These are phyloP conservation scores for Berberis vulgaris DNA, from an alignment of 164 flowering plant species.

Conservation along the genomic window DNA sequence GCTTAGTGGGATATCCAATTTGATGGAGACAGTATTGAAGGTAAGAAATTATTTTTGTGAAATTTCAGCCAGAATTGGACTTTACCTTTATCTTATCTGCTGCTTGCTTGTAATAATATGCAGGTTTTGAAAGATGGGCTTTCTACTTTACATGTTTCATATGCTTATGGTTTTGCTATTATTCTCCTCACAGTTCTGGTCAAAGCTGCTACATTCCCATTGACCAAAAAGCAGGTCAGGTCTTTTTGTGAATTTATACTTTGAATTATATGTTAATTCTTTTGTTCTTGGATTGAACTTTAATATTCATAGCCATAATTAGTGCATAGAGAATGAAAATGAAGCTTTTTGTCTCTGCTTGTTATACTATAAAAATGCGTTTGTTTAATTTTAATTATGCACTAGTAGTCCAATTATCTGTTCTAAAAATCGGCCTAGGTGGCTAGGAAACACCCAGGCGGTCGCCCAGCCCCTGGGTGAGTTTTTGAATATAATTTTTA, in stretches of 20 bases:
- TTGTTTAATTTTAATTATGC: no score
- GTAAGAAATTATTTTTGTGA: constrained; percentile 20
- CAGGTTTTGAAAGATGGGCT: constrained; percentile 84
- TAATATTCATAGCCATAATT: no score
- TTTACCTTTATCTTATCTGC: background rate
- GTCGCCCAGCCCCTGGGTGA: no score
- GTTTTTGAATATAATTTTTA: no score
- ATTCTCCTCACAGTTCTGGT: constrained; percentile 87
- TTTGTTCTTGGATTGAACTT: no score
- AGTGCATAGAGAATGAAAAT: no score
- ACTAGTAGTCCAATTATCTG: no score
- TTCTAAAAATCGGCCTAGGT: no score
- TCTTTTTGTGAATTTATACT: background rate
- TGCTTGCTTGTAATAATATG: background rate
- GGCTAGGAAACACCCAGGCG: no score
- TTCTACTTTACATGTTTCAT: constrained; percentile 70
- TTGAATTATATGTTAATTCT: no score
- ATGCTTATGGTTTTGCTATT: constrained; percentile 93
- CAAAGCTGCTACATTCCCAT: constrained; percentile 88
- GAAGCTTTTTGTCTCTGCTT: no score
- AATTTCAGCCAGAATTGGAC: background rate
- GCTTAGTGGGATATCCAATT: constrained; percentile 68
- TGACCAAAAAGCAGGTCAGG: constrained; percentile 87
- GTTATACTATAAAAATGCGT: no score
- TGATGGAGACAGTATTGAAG: constrained; percentile 75